Percentiles rank a stretch among this genome's conserved stretches.
Conservation (phyloP, 176 grass and related monocot species). For the Urochloa ruziziensis region DNA sequence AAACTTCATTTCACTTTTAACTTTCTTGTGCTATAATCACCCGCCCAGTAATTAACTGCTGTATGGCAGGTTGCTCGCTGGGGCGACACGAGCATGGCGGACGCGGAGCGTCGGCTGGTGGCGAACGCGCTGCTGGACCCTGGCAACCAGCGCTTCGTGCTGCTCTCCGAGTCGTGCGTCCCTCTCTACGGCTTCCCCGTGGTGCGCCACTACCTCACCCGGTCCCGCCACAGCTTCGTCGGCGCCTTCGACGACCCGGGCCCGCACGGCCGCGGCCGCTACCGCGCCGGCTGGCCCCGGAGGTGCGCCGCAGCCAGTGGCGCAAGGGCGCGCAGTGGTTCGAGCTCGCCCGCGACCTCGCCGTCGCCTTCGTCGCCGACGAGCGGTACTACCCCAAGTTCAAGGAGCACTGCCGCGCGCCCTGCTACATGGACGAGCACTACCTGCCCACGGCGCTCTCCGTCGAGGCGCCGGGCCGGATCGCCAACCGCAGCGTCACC, state of each 20-base stretch:
- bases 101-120: conserved; percentile 66
- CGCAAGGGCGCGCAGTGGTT: conserved; percentile 85
- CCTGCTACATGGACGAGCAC: conserved; percentile 74
- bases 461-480: neutral
- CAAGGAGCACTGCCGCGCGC: conserved; percentile 23
- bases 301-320: conserved; percentile 33
- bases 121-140: conserved; percentile 75
- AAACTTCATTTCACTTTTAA: neutral
- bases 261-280: conserved; percentile 49
- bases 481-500: conserved; percentile 49
- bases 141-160: conserved; percentile 62
- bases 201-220: conserved; percentile 43
- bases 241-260: conserved; percentile 55
- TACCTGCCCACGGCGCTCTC: conserved; percentile 67
- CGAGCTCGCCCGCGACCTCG: conserved; percentile 42
- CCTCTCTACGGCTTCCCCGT: conserved; percentile 46
- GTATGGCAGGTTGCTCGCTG: conserved; percentile 40
- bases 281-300: conserved; percentile 36
- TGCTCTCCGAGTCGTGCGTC: conserved; percentile 70
- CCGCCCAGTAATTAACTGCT: too few species aligned
- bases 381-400: conserved; percentile 60
- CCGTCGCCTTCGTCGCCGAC: conserved; percentile 42
- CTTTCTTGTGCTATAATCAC: neutral
- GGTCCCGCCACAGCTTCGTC: conserved; percentile 47
- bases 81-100: conserved; percentile 51